phyloP scores from a whole-genome alignment of 1,284 basidiomycete genomes.

The Lentinus polychrous region DNA sequence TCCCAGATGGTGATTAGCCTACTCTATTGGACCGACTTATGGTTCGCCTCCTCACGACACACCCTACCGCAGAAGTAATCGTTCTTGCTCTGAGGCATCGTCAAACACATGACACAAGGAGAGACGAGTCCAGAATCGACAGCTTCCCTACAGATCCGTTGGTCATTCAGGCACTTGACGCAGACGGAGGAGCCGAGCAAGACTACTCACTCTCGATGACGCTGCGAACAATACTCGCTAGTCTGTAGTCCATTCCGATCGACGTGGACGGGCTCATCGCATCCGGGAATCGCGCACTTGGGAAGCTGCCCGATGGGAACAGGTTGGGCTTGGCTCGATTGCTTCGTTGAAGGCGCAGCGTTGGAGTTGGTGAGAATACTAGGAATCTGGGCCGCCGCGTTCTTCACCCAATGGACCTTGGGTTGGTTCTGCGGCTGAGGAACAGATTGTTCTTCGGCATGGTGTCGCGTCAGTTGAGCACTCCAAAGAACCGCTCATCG shows the following conservation, averaged over 20 bases:
- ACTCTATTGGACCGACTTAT: not conserved
- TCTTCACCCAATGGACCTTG: constrained; percentile 3
- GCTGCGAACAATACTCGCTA: constrained; percentile 45
- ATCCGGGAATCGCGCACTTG: constrained; percentile 40
- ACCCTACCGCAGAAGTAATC: constrained; percentile 46
- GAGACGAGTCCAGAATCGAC: constrained; percentile 36
- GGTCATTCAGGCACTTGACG: not conserved
- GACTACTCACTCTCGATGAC: constrained; percentile 41
- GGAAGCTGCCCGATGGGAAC: not conserved
- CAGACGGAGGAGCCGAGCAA: not conserved
- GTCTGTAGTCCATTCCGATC: constrained; percentile 35
- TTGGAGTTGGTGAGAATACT: constrained; percentile 4
- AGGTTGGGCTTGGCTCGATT: not conserved
- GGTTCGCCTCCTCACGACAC: constrained; percentile 39
- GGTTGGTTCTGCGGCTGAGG: not conserved
- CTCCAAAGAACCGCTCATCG: no score
- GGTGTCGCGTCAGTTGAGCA: not conserved
- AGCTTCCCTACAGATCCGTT: constrained; percentile 32
- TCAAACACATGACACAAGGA: constrained; percentile 47
- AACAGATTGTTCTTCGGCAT: not conserved
- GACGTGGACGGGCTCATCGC: constrained; percentile 41
- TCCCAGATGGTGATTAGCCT: no score
- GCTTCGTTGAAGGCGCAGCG: not conserved
- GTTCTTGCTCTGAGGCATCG: constrained; percentile 39
- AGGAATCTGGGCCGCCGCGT: constrained; percentile 7